These are phyloP conservation scores for Zasmidium cellare DNA, from an alignment of 2,329 filamentous ascomycete species.

Conservation along the genomic window DNA sequence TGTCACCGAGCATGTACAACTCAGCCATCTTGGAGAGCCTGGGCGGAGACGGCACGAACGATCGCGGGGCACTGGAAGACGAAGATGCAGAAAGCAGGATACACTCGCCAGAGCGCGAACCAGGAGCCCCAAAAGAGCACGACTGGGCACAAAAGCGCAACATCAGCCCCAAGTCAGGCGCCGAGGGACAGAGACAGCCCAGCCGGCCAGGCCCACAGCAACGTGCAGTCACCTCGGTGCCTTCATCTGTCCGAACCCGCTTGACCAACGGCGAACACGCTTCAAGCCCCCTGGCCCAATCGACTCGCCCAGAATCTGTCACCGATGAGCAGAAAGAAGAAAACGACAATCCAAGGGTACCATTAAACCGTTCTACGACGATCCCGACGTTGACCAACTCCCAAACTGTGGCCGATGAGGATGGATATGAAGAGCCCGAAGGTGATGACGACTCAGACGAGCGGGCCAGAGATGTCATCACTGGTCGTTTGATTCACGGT, in stretches of 20 bases:
- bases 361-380: conserved; percentile 26
- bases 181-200: conserved; percentile 10
- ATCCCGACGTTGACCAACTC: conserved; percentile 28
- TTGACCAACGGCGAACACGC: conserved; percentile 27
- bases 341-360: conserved; percentile 3
- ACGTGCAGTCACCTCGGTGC: conserved; percentile 23
- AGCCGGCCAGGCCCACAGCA: conserved; percentile 6
- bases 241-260: conserved; percentile 21
- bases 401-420: conserved; percentile 22
- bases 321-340: conserved; percentile 13
- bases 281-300: conserved; percentile 35
- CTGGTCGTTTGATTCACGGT: conserved; percentile 85
- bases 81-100: conserved; percentile 20
- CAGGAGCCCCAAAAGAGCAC: conserved; percentile 23
- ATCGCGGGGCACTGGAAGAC: conserved; percentile 23
- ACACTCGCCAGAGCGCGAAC: conserved; percentile 11
- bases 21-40: conserved; percentile 69
- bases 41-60: conserved; percentile 43
- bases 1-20: conserved; percentile 64
- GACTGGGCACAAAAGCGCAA: conserved; percentile 28
- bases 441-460: conserved; percentile 39
- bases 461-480: conserved; percentile 84
- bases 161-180: conserved; percentile 15
- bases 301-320: conserved; percentile 32
- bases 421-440: conserved; percentile 35